Percentiles rank a stretch among this genome's conserved stretches.
Conservation (phyloP, 768 basidiomycete genomes). For the Paxillus rubicundulus region DNA sequence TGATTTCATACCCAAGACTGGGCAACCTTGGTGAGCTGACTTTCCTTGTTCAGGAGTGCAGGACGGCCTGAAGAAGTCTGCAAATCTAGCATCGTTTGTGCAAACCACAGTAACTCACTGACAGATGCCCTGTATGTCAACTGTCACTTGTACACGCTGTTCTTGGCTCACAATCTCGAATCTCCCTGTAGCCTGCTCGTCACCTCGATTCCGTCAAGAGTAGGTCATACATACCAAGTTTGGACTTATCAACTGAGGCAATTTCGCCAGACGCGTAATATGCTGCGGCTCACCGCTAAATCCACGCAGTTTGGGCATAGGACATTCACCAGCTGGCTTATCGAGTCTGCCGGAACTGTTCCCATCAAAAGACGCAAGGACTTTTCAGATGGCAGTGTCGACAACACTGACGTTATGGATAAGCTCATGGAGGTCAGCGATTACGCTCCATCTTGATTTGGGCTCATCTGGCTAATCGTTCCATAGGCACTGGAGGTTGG, state of each 20-base stretch:
- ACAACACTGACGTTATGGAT: constrained; percentile 71
- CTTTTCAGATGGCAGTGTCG: constrained; percentile 46
- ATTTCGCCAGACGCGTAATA: constrained; percentile 58
- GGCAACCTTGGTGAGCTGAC: constrained; percentile 63
- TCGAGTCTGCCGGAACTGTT: constrained; percentile 84
- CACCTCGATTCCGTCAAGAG: constrained; percentile 68
- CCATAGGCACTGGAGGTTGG: constrained; percentile 69
- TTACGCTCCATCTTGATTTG: background rate
- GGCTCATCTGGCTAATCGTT: constrained; percentile 7
- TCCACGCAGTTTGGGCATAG: constrained; percentile 78
- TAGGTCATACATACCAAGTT: constrained; percentile 27
- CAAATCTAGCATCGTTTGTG: constrained; percentile 65
- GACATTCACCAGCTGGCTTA: constrained; percentile 89
- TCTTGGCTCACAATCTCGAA: background rate
- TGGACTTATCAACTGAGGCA: constrained; percentile 4
- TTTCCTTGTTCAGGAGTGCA: background rate
- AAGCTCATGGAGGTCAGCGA: constrained; percentile 59
- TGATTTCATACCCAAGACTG: constrained; percentile 66
- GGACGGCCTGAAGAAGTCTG: background rate
- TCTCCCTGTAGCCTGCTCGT: constrained; percentile 55
- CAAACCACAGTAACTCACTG: constrained; percentile 84
- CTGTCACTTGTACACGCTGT: background rate
- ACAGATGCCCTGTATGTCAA: constrained; percentile 77
- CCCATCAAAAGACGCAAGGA: constrained; percentile 81
- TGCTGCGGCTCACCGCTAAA: constrained; percentile 85